These are phyloP conservation scores for Crithidia expoeki DNA, from an alignment of 208 protist species.

Conservation along the genomic window DNA sequence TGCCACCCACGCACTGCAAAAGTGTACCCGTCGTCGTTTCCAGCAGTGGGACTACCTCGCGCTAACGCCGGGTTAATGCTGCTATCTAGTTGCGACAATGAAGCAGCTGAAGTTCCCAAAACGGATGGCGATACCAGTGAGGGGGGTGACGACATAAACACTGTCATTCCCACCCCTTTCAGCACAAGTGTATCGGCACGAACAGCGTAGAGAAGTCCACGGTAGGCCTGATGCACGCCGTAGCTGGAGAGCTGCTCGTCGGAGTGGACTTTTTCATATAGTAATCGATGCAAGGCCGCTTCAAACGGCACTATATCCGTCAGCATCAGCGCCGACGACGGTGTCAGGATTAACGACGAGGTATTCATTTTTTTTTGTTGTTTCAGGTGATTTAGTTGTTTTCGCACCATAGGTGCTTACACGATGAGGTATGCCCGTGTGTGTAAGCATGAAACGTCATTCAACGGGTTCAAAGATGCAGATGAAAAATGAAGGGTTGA, in stretches of 20 bases:
- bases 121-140: too few species aligned
- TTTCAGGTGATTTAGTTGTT: not conserved
- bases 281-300: constrained; percentile 59
- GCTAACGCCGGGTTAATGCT: too few species aligned
- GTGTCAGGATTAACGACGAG: constrained; percentile 10
- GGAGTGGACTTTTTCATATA: constrained; percentile 44
- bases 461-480: too few species aligned
- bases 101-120: too few species aligned
- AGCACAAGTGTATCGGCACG: constrained; percentile 15
- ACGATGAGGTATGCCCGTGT: too few species aligned
- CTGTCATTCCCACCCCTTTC: too few species aligned
- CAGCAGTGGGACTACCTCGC: not conserved
- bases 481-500: too few species aligned
- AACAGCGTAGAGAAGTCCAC: constrained; percentile 60
- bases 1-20: constrained; percentile 42
- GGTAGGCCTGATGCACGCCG: constrained; percentile 66
- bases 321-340: constrained; percentile 5
- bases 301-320: constrained; percentile 63
- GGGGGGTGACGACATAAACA: too few species aligned
- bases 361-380: not conserved
- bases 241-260: constrained; percentile 83
- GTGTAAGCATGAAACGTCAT: too few species aligned
- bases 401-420: too few species aligned
- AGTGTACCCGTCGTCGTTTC: not conserved
- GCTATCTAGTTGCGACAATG: too few species aligned